Evolutionary conservation across 495 filamentous ascomycete species (phyloP).

Genomic region (Tuber calosporum): DNA sequence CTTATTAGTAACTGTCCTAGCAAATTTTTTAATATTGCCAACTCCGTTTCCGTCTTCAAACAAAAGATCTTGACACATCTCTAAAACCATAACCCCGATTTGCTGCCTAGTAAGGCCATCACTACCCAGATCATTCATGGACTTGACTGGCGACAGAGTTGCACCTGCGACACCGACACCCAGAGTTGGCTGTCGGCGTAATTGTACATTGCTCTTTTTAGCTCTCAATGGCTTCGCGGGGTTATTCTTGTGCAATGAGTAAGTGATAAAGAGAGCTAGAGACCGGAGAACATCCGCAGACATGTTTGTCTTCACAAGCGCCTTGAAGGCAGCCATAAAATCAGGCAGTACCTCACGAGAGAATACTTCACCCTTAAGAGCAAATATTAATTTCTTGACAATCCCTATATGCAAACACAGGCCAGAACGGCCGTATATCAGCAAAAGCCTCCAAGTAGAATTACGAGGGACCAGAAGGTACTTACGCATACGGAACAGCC

Average conservation of each 20-base stretch:
- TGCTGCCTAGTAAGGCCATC: conserved; percentile 46
- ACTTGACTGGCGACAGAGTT: conserved; percentile 19
- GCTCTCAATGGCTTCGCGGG: conserved; percentile 45
- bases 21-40: conserved; percentile 74
- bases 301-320: conserved; percentile 67
- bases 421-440: conserved; percentile 20
- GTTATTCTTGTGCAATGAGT: conserved; percentile 67
- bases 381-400: conserved; percentile 80
- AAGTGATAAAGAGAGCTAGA: conserved; percentile 88
- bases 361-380: conserved; percentile 76
- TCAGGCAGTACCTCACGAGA: conserved; percentile 59
- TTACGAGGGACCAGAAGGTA: conserved; percentile 26
- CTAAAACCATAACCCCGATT: conserved; percentile 66
- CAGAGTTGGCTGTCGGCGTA: conserved; percentile 36
- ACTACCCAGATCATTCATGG: conserved; percentile 21
- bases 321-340: conserved; percentile 69
- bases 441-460: not conserved
- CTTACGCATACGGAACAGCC: conserved; percentile 85
- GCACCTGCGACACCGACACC: conserved; percentile 38
- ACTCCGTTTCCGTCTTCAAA: conserved; percentile 59
- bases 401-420: conserved; percentile 55
- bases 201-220: conserved; percentile 49
- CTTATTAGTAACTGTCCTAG: conserved; percentile 92
- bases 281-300: conserved; percentile 76
- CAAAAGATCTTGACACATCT: conserved; percentile 75